phyloP scores from a whole-genome alignment of 2,329 filamentous ascomycete genomes.

The Emydomyces testavorans region DNA sequence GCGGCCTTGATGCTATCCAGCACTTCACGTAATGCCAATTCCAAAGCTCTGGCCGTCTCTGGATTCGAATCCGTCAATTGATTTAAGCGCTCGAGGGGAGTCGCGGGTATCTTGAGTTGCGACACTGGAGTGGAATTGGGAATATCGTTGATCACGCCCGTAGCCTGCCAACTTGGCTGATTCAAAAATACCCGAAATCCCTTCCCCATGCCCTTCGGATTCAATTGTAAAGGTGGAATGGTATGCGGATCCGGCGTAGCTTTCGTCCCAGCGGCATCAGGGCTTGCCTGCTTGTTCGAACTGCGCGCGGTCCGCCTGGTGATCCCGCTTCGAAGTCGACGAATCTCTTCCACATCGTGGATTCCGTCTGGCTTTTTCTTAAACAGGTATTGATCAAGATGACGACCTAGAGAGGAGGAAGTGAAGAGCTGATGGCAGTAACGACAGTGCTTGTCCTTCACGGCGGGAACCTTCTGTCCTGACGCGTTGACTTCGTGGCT shows the following conservation, averaged over 20 bases:
- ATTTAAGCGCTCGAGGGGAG: constrained; percentile 9
- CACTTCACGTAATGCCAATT: constrained; percentile 73
- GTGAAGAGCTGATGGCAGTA: constrained; percentile 87
- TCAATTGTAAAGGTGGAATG: constrained; percentile 26
- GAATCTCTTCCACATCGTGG: constrained; percentile 82
- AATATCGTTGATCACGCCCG: constrained; percentile 67
- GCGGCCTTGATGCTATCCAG: constrained; percentile 71
- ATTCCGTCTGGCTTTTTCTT: constrained; percentile 88
- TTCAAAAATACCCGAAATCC: constrained; percentile 43
- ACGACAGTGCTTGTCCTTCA: constrained; percentile 78
- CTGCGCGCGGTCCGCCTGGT: constrained; percentile 72
- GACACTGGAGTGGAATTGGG: constrained; percentile 31
- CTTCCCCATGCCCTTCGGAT: constrained; percentile 25
- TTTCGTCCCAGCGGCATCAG: constrained; percentile 41
- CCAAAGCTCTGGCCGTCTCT: constrained; percentile 72
- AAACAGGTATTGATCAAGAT: constrained; percentile 88
- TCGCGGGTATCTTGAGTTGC: constrained; percentile 16
- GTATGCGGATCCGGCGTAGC: constrained; percentile 8
- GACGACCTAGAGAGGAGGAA: constrained; percentile 81
- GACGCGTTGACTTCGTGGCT: constrained; percentile 7
- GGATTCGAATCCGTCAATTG: constrained; percentile 32
- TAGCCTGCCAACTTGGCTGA: constrained; percentile 60
- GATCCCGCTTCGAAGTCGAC: constrained; percentile 69
- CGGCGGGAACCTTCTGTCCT: constrained; percentile 36
- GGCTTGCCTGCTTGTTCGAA: constrained; percentile 50